A percentile compares a stretch with the other conserved stretches of the same genome.
Conservation (phyloP, 768 basidiomycete genomes). For the Pholiota microspora region DNA sequence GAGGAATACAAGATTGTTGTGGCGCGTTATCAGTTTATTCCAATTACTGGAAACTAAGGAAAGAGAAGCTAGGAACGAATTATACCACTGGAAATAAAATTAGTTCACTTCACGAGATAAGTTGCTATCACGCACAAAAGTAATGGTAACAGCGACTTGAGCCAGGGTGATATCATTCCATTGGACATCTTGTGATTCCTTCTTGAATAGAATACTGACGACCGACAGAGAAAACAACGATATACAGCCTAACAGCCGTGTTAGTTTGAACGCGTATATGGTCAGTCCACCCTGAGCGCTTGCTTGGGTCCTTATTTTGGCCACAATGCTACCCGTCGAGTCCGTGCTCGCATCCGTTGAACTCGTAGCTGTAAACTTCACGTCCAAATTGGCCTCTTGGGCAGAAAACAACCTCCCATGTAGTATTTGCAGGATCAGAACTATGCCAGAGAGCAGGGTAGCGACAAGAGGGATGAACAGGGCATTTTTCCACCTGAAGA, state of each 20-base stretch:
- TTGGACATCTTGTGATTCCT: not conserved
- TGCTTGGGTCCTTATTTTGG: constrained; percentile 1
- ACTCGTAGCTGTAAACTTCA: not conserved
- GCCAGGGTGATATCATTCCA: constrained; percentile 5
- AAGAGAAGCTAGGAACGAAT: constrained; percentile 9
- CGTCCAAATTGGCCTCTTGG: not conserved
- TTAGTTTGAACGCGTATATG: constrained; percentile 12
- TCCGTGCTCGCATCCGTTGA: not conserved
- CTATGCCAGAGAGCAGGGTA: not conserved
- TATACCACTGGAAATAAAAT: constrained; percentile 4
- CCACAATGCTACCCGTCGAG: not conserved
- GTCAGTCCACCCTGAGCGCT: constrained; percentile 6
- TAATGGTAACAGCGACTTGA: constrained; percentile 9
- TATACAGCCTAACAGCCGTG: constrained; percentile 10
- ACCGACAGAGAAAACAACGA: constrained; percentile 6
- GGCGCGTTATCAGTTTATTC: constrained; percentile 56
- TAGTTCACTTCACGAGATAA: not conserved
- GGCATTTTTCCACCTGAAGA: constrained; percentile 8
- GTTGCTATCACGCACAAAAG: constrained; percentile 11
- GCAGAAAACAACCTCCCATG: not conserved
- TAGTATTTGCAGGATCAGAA: constrained; percentile 6
- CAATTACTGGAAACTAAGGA: constrained; percentile 4
- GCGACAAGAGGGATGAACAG: constrained; percentile 10
- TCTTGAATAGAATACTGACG: not conserved
- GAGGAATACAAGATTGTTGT: constrained; percentile 10